Evolutionary conservation across 495 filamentous ascomycete species (phyloP), one percentile per base, ranked within the genome.

Genomic region (Extremus antarcticus): DNA sequence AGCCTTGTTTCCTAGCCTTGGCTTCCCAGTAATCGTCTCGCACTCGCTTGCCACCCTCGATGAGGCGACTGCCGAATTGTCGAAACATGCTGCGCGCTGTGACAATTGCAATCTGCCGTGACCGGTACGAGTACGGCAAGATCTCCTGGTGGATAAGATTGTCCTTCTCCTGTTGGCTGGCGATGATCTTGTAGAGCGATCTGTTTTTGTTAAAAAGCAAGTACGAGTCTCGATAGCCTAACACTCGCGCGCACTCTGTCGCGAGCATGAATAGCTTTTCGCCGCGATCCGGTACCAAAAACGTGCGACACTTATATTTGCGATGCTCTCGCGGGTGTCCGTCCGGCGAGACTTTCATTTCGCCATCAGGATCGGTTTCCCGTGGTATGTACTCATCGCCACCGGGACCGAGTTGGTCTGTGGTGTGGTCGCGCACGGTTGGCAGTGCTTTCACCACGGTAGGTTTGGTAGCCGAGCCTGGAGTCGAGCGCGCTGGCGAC

Each of bases 31-130:
- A 97, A 67, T 99, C 92, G 70, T 99, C 92, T 25, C 91, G 83
- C 32, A 99, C 92, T 11, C 94, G 80, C 56, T 90, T 76, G 13
- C 92, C 92, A 63, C 87, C 85, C 3, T 84, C 80, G 54, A 99
- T 94, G 38, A 99, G 84, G 51, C 94, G 77, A 63, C 89, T 94
- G n/a, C 92, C 92, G 66, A 99, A 99, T 69, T 99, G 92, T 17
- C 92, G 84, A 67, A 97, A 99, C 92, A 99, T 99, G 46, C 92
- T 96, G 58, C 86, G 83, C n/a, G 92, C 92, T 2, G 92, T 96
- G 25, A 99, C 92, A 55, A 99, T 97, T 23, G 92, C 94, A 56
- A 97, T 99, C 70, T 99, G 92, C 40, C 92, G 85, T 7, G 92
- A 99, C 20, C 94, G 81, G 64, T 99, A 99, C 21, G 92, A 97